Base-by-base conservation (phyloP, 805 yeast genomes). In the Wickerhamomyces strasburgensis region DNA sequence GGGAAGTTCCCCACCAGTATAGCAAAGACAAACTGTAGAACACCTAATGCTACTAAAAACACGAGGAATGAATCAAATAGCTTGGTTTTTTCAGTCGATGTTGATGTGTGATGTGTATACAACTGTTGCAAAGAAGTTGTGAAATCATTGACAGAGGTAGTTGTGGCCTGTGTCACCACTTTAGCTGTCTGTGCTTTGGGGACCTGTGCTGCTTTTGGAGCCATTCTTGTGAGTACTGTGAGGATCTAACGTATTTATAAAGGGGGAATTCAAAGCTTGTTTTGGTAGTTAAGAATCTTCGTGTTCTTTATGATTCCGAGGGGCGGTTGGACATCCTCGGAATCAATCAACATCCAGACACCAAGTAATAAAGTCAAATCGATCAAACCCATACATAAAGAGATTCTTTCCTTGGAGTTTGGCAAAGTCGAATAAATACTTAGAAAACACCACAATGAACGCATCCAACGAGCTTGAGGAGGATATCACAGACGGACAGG, bases 1-100 rank as follows among this genome's bases (percentile, higher is more conserved):
- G 99, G 99, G 73, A 83, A 93, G 51, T 77, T 86, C 26, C 97
- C 95, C 31, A 88, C 76, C 11, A 87, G 43, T 29, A 80, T 49
- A 47, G 84, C 84, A 60, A 88, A 90, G 4, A 69, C 64, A 56
- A 88, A 87, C 62, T 93, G 98, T 19, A 84, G 60, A 1, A 73
- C 63, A 1, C 95, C 98, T 42, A 86, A 66, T 0, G 67, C 61
- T 14, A 90, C 89, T 40, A 90, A 62, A 48, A 84, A 88, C 18
- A 60, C 74, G 54, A 90, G 70, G 55, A 89, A 93, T 11, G 71
- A 49, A 58, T 93, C 98, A 47, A 90, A 82, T 35, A 87, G 67
- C 58, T 76, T 72, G 39, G 25, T 21, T 11, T 21, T 21, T 21
- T 21, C 25, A 7, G 25, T 21, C 7, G 25, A 21, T 21, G 25